These are phyloP conservation scores for Scutellaria galericulata DNA, from an alignment of 257 asterid genomes.

Conservation along the genomic window DNA sequence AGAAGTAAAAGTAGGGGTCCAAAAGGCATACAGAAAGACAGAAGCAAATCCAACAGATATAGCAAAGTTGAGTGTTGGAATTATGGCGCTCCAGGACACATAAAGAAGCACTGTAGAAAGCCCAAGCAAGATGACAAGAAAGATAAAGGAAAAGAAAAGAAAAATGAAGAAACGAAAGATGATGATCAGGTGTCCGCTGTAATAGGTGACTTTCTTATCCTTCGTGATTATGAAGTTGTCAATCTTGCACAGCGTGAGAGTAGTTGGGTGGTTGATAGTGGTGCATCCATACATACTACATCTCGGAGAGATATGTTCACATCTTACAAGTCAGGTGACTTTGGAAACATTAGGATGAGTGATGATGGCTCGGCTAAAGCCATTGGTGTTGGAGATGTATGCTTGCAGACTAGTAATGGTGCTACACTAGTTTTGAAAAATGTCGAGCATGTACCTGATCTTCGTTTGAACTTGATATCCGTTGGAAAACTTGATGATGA, in stretches of 20 bases:
- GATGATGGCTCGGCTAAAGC: neutral
- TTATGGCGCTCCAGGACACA: slow-evolving; percentile 6
- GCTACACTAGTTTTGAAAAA: neutral
- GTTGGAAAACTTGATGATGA: slow-evolving; percentile 7
- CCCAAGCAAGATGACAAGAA: neutral
- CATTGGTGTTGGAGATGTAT: slow-evolving; percentile 6
- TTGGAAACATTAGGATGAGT: neutral
- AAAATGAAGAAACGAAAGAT: neutral
- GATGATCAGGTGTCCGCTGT: slow-evolving; percentile 3
- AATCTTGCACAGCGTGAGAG: slow-evolving; percentile 4
- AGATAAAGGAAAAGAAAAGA: neutral
- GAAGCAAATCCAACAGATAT: slow-evolving; percentile 10
- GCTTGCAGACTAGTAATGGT: neutral
- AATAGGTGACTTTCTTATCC: neutral
- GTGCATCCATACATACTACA: slow-evolving; percentile 21
- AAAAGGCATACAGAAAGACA: neutral
- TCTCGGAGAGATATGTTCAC: slow-evolving; percentile 5
- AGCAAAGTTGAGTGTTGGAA: neutral
- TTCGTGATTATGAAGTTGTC: neutral
- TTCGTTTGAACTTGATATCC: neutral
- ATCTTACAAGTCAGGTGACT: slow-evolving; percentile 3
- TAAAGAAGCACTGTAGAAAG: neutral
- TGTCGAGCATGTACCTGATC: slow-evolving; percentile 5
- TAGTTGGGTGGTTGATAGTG: neutral
- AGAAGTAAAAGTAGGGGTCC: neutral